phyloP scores from a whole-genome alignment of 331 rosid species.

The Pyracantha coccinea region DNA sequence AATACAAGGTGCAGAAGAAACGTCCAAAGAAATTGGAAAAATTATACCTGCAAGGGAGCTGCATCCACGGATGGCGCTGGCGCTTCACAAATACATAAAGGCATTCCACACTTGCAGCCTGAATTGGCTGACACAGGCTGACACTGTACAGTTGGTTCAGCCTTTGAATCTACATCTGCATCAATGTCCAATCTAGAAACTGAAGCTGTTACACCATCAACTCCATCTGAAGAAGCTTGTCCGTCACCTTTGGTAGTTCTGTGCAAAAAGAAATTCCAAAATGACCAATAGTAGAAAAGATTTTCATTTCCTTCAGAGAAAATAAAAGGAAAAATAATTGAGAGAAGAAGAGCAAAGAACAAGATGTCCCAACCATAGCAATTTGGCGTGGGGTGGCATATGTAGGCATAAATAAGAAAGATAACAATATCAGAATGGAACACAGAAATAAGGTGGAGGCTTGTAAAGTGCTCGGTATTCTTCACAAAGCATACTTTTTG shows the following conservation, averaged over 20 bases:
- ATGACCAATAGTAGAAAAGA: not conserved
- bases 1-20: not conserved
- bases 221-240: constrained; percentile 40
- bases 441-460: not conserved
- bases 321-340: not conserved
- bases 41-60: constrained; percentile 44
- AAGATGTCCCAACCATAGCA: not conserved
- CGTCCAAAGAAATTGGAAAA: constrained; percentile 12
- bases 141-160: constrained; percentile 29
- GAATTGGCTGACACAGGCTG: constrained; percentile 23
- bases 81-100: constrained; percentile 92
- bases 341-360: not conserved
- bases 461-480: not conserved
- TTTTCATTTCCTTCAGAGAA: not conserved
- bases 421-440: not conserved
- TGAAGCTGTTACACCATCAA: constrained; percentile 37
- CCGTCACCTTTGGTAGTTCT: constrained; percentile 46
- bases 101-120: constrained; percentile 97
- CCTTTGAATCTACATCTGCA: constrained; percentile 27
- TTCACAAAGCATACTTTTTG: not conserved
- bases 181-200: constrained; percentile 61
- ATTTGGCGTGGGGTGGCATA: not conserved
- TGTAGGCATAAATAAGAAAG: constrained; percentile 3
- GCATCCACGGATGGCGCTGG: constrained; percentile 45
- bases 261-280: constrained; percentile 17